Base-by-base conservation (phyloP, 2,329 filamentous ascomycete genomes). In the Trichoderma gracile region DNA sequence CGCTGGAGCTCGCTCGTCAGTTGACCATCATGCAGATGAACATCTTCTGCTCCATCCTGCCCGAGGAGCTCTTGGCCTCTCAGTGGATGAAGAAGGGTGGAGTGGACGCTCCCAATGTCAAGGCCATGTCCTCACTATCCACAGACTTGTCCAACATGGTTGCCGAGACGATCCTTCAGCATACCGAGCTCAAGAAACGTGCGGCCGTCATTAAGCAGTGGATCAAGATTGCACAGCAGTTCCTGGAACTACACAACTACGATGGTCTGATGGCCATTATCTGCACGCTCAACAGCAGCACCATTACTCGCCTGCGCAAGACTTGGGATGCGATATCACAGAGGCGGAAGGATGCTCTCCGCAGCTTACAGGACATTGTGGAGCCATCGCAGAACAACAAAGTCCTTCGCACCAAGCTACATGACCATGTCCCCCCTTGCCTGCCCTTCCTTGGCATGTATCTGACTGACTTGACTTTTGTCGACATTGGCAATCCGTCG, bases 261-360 rank as follows among this genome's bases (percentile, higher is more conserved):
- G 94, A 99, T 73, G 92, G 92, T 0, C 80, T 99, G 12, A 97
- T 98, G 93, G 93, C 95, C 8, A 97, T 99, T 70, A 92, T 97
- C 72, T 97, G 93, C 80, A 93, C 91, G 10, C 79, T 99, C 55
- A 96, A 96, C 77, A 93, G 91, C 64, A 96, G 93, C 17, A 94
- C 93, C 71, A 94, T 99, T 69, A 87, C 88, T 62, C 91, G 95
- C 21, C 81, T 99, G 9, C 91, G 90, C 74, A 90, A 89, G 72
- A 99, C 95, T 0, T 99, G 95, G 95, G 95, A 98, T 62, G 76
- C 88, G 14, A 87, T 99, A 10, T 94, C 92, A 5, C 82, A 84
- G 50, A 97, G 92, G 80, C 92, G 92, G 56, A 94, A 93, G 73
- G 86, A 89, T 63, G 86, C 89, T 70, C 84, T 98, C 21, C 91